These are phyloP conservation scores for Suhomyces wounanorum DNA, from an alignment of 1,139 yeast species.

Conservation along the genomic window DNA sequence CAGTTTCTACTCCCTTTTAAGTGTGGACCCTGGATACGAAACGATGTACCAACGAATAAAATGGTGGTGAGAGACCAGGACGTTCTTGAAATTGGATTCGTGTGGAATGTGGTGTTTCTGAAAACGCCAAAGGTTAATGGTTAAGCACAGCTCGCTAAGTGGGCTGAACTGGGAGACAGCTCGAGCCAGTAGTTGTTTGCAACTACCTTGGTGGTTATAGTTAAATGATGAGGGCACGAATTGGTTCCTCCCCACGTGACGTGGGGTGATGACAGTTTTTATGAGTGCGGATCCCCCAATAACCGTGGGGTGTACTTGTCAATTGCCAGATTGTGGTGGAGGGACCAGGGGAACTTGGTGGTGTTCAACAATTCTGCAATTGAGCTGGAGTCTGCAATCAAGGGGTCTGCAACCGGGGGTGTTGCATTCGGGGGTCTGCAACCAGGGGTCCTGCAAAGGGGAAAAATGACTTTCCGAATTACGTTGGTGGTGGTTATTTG, in stretches of 20 bases:
- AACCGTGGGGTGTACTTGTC: no score
- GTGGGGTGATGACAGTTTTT: neutral
- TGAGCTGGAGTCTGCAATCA: no score
- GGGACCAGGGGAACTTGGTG: no score
- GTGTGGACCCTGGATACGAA: neutral
- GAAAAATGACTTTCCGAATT: no score
- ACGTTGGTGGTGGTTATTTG: no score
- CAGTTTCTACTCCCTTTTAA: neutral
- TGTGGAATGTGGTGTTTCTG: neutral
- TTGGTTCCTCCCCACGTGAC: neutral
- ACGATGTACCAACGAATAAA: neutral
- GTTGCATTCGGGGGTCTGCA: no score
- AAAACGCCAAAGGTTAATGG: neutral
- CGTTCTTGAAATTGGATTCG: neutral
- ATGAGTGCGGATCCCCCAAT: no score
- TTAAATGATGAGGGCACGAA: neutral
- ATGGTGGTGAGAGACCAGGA: neutral
- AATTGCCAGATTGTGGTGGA: no score
- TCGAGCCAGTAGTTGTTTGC: slow-evolving; percentile 16
- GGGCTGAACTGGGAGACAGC: neutral
- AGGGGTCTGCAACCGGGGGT: no score
- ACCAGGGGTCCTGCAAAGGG: no score
- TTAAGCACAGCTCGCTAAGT: neutral
- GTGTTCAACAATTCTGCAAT: no score
- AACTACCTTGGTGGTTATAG: slow-evolving; percentile 27